Evolutionary conservation across 75 land plant species (phyloP).

Genomic region (Cryptomeria japonica): DNA sequence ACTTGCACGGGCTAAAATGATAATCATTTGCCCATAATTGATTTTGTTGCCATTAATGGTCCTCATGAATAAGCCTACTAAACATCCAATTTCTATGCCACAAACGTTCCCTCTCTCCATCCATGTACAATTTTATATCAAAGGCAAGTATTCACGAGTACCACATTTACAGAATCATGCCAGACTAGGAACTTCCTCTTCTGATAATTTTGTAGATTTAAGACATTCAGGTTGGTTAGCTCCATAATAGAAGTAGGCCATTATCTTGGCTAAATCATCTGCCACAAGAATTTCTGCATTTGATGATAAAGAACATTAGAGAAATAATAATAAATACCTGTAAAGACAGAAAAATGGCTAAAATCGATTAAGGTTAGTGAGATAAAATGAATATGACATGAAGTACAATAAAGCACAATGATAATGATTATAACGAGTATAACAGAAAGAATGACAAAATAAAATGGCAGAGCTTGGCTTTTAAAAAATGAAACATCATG

Average conservation of each 20-base stretch:
- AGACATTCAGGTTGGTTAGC: slow-evolving; percentile 59
- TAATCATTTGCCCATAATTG: not conserved
- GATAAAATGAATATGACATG: not conserved
- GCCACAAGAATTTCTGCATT: slow-evolving; percentile 39
- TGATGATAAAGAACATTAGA: not conserved
- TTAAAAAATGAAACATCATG: not conserved
- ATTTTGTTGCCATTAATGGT: not conserved
- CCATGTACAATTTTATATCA: not conserved
- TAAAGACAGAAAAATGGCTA: not conserved
- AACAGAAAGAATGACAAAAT: not conserved
- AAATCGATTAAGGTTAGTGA: not conserved
- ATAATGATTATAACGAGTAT: not conserved
- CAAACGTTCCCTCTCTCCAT: not conserved
- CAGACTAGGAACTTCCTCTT: slow-evolving; percentile 3
- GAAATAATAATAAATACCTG: not conserved
- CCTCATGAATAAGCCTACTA: not conserved
- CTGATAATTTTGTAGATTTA: not conserved
- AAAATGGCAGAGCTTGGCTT: not conserved
- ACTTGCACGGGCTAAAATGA: not conserved
- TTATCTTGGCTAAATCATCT: slow-evolving; percentile 70
- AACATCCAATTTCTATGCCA: not conserved
- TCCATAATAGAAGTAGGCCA: slow-evolving; percentile 75
- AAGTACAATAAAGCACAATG: not conserved
- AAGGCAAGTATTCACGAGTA: not conserved
- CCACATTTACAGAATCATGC: not conserved